Conservation (phyloP, 257 asterid genomes). For the Salvia rosmarinus region DNA sequence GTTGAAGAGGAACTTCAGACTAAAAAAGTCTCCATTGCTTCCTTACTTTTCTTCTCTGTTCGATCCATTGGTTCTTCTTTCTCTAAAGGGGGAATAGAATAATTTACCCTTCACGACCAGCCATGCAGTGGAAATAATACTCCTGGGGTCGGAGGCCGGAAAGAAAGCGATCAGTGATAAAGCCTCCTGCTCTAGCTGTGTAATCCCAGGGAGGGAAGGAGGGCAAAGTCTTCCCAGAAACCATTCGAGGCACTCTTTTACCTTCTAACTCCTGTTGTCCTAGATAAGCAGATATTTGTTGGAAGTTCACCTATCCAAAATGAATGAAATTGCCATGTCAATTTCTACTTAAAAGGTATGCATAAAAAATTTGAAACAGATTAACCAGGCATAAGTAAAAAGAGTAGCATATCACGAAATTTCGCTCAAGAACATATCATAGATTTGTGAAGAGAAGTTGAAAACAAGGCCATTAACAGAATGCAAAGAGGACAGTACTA, state of each 20-base stretch:
- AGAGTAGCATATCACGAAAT: not conserved
- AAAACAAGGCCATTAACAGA: not conserved
- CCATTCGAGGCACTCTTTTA: constrained; percentile 97
- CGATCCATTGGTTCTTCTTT: too few relatives aligned
- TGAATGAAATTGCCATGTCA: constrained; percentile 26
- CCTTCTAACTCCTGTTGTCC: constrained; percentile 99
- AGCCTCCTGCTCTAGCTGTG: constrained; percentile 96
- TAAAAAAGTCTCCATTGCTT: not conserved
- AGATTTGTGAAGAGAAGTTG: not conserved
- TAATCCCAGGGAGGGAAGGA: constrained; percentile 95
- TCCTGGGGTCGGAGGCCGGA: constrained; percentile 97
- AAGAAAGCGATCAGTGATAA: constrained; percentile 92
- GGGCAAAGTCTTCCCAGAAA: constrained; percentile 96
- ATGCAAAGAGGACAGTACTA: not conserved
- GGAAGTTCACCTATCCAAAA: constrained; percentile 80
- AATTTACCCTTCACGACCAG: constrained; percentile 99
- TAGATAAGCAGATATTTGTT: constrained; percentile 94
- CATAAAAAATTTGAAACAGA: constrained; percentile 7
- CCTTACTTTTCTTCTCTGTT: not conserved
- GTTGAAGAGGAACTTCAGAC: constrained; percentile 1
- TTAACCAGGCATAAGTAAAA: constrained; percentile 20
- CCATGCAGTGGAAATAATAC: constrained; percentile 99
- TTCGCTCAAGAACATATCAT: not conserved
- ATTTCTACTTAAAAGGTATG: constrained; percentile 11
- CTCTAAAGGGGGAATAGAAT: not conserved